Conservation (phyloP, 257 asterid genomes). For the Forsythia suspensa region DNA sequence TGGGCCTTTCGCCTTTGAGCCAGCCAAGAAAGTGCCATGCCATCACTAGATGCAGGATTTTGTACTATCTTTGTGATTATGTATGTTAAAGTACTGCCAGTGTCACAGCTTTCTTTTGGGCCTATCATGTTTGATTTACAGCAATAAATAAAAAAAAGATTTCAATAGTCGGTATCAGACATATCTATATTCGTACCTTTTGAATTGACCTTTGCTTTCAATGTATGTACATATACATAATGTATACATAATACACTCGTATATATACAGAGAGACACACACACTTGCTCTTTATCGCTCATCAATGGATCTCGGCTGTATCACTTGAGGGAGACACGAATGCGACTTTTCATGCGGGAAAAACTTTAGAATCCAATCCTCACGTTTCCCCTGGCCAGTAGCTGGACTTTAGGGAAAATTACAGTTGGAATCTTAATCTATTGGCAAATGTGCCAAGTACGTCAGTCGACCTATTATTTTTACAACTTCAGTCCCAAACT, state of each 20-base stretch:
- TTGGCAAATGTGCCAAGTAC: neutral
- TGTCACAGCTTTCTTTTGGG: neutral
- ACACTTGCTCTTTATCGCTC: neutral
- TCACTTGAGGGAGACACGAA: neutral
- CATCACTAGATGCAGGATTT: neutral
- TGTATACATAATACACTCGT: too few species aligned
- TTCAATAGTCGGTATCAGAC: neutral
- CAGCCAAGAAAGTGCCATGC: slow-evolving; percentile 34
- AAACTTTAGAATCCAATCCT: neutral
- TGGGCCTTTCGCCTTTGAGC: slow-evolving; percentile 50
- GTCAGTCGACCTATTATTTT: neutral
- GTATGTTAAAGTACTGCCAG: neutral
- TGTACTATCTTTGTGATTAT: neutral
- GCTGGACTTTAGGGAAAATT: neutral
- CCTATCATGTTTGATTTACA: neutral
- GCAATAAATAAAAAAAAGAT: neutral
- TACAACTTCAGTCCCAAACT: neutral
- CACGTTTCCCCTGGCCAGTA: neutral
- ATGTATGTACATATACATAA: neutral
- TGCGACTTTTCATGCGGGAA: neutral
- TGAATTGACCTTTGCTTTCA: neutral
- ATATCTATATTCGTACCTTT: neutral
- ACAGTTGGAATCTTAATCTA: neutral
- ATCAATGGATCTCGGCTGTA: neutral
- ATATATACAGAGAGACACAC: neutral